These are phyloP conservation scores for Lentinula aciculospora DNA, from an alignment of 768 basidiomycete genomes.

Conservation along the genomic window DNA sequence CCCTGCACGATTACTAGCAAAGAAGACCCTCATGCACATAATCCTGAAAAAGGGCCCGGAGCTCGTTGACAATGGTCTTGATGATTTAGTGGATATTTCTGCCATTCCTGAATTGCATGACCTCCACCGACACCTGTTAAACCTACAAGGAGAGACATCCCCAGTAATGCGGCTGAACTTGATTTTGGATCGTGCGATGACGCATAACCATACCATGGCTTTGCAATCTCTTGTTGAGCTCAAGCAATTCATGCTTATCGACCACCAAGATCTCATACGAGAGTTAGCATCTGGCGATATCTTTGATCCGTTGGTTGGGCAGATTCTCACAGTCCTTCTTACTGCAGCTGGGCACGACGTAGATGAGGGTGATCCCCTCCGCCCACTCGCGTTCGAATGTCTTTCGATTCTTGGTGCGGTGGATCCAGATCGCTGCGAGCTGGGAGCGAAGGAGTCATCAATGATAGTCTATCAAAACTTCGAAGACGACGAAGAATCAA, in stretches of 20 bases:
- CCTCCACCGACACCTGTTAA: conserved; percentile 34
- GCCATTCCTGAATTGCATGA: conserved; percentile 59
- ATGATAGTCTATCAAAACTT: conserved; percentile 82
- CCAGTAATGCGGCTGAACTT: conserved; percentile 51
- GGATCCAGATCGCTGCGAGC: conserved; percentile 89
- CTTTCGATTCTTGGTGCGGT: conserved; percentile 89
- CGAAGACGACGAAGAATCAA: conserved; percentile 67
- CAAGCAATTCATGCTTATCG: conserved; percentile 50
- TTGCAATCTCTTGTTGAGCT: conserved; percentile 73
- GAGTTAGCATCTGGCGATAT: conserved; percentile 75
- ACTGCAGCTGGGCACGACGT: conserved; percentile 72
- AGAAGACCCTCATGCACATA: conserved; percentile 60
- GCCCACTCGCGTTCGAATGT: conserved; percentile 78
- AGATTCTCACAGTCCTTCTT: conserved; percentile 62
- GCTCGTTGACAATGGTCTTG: conserved; percentile 35
- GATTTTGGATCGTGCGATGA: conserved; percentile 67
- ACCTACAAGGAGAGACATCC: conserved; percentile 43
- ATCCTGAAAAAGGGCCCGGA: conserved; percentile 37
- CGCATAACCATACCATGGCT: conserved; percentile 78
- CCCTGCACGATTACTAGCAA: conserved; percentile 46
- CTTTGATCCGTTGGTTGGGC: conserved; percentile 74
- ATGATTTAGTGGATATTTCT: conserved; percentile 78
- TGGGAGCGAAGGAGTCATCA: conserved; percentile 48
- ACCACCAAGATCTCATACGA: conserved; percentile 48
- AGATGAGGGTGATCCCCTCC: conserved; percentile 63